Base-by-base conservation (phyloP, 306 rosid species). In the Bauhinia variegata region DNA sequence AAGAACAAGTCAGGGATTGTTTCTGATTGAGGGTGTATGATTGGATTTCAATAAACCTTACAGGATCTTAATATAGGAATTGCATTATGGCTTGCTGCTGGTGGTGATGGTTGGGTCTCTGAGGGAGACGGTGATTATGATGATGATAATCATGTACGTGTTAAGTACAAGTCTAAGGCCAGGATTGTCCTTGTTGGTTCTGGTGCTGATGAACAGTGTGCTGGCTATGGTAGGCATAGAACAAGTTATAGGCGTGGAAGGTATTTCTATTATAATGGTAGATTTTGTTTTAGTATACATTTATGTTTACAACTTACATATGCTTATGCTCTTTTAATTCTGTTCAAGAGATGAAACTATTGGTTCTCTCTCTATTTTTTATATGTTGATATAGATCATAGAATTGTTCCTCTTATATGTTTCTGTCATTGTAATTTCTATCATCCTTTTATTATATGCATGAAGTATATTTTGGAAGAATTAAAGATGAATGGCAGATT, bases 131-230 rank as follows among this genome's bases (percentile, higher is more conserved):
- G 33, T 62, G 70, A 67, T 78, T 72, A 68, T 78, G 42, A 71
- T 61, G 79, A 80, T 44, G 79, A 50, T 56, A 77, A 63, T 75
- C 72, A 14, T 81, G 78, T 28, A 60, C 76, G 86, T 17, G 59
- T 81, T 48, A 81, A 82, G 71, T 93, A 93, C 79, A 86, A 75
- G 89, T 89, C 97, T 6, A 70, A 73, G 66, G 91, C 97, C 69
- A 81, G 88, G 89, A 93, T 93, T 89, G 84, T 93, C 37, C 96
- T 93, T 50, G 96, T 93, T 81, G 98, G 98, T 58, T 86, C 98
- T 50, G 98, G 98, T 59, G 97, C 98, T 31, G 98, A 93, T 80
- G 98, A 89, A 73, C 98, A 93, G 85, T 93, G 98, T 63, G 98
- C 98, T 78, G 98, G 98, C 80, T 93, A 93, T 78, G 98, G 97